Conservation (phyloP, 139 green algal species). For the Asterochloris erici region DNA sequence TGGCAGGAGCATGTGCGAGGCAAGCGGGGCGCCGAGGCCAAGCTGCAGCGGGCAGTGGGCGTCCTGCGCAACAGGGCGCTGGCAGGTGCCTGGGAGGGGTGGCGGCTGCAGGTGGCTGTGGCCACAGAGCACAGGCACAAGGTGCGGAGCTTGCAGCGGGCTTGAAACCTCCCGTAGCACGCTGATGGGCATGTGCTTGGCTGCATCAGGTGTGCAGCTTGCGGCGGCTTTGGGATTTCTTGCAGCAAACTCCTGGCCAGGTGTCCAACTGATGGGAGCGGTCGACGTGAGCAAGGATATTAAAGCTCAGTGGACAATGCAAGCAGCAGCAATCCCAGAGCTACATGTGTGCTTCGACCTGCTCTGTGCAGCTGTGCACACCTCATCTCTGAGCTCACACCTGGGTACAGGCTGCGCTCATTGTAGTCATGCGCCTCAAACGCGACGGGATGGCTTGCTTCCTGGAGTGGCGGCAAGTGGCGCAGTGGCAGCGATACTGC, state of each 20-base stretch:
- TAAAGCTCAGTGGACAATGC: no score
- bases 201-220: no score
- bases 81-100: conserved; percentile 36
- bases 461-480: conserved; percentile 23
- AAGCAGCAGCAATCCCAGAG: no score
- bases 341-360: no score
- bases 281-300: no score
- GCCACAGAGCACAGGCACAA: conserved; percentile 9
- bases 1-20: conserved; percentile 27
- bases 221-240: no score
- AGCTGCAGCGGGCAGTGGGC: not conserved
- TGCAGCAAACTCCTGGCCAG: no score
- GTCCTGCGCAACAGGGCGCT: conserved; percentile 21
- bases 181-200: no score
- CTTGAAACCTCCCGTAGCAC: no score
- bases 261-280: no score
- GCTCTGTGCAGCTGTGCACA: no score
- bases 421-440: not conserved
- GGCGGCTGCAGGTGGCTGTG: conserved; percentile 20
- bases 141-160: conserved; percentile 18
- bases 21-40: not conserved
- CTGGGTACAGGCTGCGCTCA: conserved; percentile 1
- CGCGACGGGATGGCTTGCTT: conserved; percentile 1
- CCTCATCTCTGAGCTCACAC: no score
- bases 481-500: conserved; percentile 19